A percentile compares a stretch with the other conserved stretches of the same genome.
Evolutionary conservation across 345 rosid species (phyloP).

Genomic region (Acer campestre): DNA sequence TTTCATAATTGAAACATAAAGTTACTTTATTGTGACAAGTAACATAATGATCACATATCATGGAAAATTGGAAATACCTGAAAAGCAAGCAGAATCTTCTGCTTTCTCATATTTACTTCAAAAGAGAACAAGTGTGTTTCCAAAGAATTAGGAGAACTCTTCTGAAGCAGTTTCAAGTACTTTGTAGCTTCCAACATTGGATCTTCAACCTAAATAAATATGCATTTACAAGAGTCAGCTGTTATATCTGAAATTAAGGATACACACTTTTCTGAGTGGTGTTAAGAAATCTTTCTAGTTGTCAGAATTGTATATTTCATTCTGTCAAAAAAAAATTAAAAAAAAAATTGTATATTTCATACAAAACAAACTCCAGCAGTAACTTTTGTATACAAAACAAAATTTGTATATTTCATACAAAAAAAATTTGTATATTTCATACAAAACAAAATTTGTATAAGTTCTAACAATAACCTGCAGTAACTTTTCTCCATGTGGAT

Average conservation of each 20-base stretch:
- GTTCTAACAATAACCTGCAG: conserved; percentile 64
- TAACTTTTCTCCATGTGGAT: conserved; percentile 90
- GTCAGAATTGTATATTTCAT: background rate
- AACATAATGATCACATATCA: background rate
- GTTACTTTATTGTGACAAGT: background rate
- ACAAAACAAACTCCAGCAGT: conserved; percentile 55
- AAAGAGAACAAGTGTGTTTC: conserved; percentile 97
- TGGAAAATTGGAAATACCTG: conserved; percentile 53
- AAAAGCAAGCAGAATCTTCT: conserved; percentile 83
- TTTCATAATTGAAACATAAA: background rate
- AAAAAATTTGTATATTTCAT: background rate
- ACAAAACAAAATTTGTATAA: conserved; percentile 7
- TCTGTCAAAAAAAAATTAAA: too few relatives aligned
- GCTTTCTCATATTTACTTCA: conserved; percentile 95
- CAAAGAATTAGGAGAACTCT: conserved; percentile 72
- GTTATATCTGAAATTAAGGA: conserved; percentile 13
- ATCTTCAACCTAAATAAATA: conserved; percentile 70
- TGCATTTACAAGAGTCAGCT: conserved; percentile 17
- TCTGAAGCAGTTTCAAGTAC: conserved; percentile 92
- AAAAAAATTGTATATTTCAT: background rate
- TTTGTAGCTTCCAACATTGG: conserved; percentile 90
- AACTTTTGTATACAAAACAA: conserved; percentile 46
- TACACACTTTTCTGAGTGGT: background rate
- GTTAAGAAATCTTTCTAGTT: conserved; percentile 2
- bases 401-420: too few relatives aligned